Evolutionary conservation across 2,329 filamentous ascomycete genomes (phyloP), one percentile per base, ranked within the genome.

Genomic region (Penicillium sp.): DNA sequence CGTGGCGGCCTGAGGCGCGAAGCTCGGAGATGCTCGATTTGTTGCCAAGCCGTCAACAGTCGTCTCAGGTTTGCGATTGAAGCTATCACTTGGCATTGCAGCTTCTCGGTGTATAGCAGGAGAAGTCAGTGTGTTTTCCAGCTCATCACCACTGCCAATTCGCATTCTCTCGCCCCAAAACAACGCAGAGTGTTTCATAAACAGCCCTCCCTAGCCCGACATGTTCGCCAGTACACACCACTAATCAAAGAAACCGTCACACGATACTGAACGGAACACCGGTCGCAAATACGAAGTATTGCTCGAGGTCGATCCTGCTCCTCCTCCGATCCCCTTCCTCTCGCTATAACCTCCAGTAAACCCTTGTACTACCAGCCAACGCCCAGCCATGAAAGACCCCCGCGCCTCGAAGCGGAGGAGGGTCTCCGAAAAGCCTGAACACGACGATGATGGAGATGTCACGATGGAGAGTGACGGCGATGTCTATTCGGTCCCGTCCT

Each of bases 351-450:
- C 10, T 47, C 36, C 13, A 35, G 56, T n/a, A 55, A 9, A 33
- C 27, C 37, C 18, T 6, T 37, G 22, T 31, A 35, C 47, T 47
- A 19, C 35, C 27, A 22, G 22, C 27, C 55, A 31, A 51, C 55
- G 6, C 9, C n/a, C 60, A 59, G 59, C 33, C 40, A 76, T 76
- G 74, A 72, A 65, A 50, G 71, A 75, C 37, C 62, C 70, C n/a
- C 72, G 71, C 35, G 66, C 72, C 19, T 63, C 67, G 24, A 77
- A 77, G 60, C 67, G 74, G 53, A 73, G 75, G 59, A 73, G 72
- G 54, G 69, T 77, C 36, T 75, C 71, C 49, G 66, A 70, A 41
- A 56, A 61, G 19, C 60, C 63, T 5, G 22, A 36, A 10, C 53
- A 66, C 9, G 73, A 74, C 40, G 60, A 60, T 40, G 72, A 73